A percentile compares a stretch with the other conserved stretches of the same genome.
Conservation (phyloP, 441 rosid genomes). For the Gossypium davidsonii region DNA sequence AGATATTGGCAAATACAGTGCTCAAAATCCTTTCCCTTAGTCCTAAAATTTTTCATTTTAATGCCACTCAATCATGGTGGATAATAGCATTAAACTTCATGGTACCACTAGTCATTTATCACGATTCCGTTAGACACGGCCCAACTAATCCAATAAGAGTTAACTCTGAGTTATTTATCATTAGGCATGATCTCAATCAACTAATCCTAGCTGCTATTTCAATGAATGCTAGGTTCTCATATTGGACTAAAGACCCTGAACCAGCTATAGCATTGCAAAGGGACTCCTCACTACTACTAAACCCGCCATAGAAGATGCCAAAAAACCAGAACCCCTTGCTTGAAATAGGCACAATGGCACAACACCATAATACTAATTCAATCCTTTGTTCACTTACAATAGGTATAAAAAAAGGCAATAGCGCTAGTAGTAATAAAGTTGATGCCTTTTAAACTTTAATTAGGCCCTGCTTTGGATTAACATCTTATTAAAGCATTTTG, state of each 20-base stretch:
- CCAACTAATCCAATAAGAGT: not conserved
- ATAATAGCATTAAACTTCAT: not conserved
- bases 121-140: not conserved
- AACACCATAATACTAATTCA: not conserved
- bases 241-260: not conserved
- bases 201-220: not conserved
- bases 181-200: not conserved
- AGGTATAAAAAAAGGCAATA: not conserved
- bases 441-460: not conserved
- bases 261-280: not conserved
- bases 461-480: not conserved
- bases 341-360: not conserved
- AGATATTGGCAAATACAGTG: not conserved
- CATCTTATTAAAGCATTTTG: not conserved
- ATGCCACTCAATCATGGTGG: not conserved
- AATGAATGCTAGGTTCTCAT: not conserved
- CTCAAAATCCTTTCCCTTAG: not conserved
- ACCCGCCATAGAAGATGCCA: not conserved
- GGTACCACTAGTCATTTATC: not conserved
- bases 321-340: not conserved
- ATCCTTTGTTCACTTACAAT: not conserved
- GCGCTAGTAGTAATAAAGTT: not conserved
- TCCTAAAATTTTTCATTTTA: not conserved
- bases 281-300: not conserved
- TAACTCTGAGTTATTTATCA: not conserved